Evolutionary conservation across 106 monocot genomes (phyloP).

Genomic region (Agapanthus africanus): DNA sequence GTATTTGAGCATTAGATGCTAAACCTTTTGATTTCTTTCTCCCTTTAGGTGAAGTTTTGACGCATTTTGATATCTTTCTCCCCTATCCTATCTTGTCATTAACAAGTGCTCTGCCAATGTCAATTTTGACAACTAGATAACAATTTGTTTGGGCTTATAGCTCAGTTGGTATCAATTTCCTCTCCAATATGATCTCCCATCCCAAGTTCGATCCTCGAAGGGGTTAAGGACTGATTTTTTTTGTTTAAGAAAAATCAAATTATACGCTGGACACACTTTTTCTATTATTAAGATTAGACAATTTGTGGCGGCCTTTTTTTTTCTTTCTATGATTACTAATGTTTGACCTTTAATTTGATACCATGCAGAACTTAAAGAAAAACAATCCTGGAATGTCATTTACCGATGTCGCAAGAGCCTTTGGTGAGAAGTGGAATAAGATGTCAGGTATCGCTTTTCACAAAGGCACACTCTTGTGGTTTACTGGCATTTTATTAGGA

Average conservation of each 20-base stretch:
- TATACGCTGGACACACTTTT: too few species aligned
- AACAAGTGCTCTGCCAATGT: too few species aligned
- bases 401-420: slow-evolving; percentile 85
- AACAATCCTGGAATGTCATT: slow-evolving; percentile 74
- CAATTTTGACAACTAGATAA: too few species aligned
- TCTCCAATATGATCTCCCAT: too few species aligned
- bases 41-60: background rate
- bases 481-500: background rate
- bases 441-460: slow-evolving; percentile 42
- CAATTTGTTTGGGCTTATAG: too few species aligned
- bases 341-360: background rate
- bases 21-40: background rate
- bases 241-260: too few species aligned
- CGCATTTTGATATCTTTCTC: background rate
- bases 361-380: slow-evolving; percentile 83
- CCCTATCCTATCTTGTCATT: too few species aligned
- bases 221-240: too few species aligned
- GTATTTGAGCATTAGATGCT: background rate
- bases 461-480: background rate
- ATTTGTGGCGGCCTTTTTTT: background rate
- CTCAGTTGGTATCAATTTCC: too few species aligned
- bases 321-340: background rate
- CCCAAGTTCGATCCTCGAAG: too few species aligned
- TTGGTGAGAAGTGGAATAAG: slow-evolving; percentile 98
- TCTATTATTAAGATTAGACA: too few species aligned